Conservation (phyloP, 371 early-diverging fungal species). For the Dinochytrium kinnereticum region DNA sequence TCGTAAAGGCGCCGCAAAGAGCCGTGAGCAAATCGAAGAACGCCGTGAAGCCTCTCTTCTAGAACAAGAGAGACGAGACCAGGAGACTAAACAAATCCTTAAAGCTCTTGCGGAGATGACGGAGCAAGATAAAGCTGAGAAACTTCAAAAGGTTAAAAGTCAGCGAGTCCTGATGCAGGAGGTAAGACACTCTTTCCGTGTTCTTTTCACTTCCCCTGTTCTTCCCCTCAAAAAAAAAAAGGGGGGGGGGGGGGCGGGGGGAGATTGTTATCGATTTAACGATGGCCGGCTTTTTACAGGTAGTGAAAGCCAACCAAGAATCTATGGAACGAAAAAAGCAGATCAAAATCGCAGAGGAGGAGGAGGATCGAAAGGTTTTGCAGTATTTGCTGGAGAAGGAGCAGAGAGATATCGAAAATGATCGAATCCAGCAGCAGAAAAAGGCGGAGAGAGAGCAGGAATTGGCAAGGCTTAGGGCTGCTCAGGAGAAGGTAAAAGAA, state of each 20-base stretch:
- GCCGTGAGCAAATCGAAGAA: slow-evolving; percentile 59
- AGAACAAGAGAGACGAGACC: slow-evolving; percentile 56
- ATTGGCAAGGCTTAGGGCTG: slow-evolving; percentile 56
- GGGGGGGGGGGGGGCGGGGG: too few species aligned
- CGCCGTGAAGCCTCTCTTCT: slow-evolving; percentile 56
- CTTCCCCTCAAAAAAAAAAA: too few species aligned
- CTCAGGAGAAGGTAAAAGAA: slow-evolving; percentile 59
- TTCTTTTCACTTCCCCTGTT: too few species aligned
- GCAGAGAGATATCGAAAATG: slow-evolving; percentile 54
- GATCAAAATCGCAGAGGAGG: slow-evolving; percentile 52
- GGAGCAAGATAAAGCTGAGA: slow-evolving; percentile 54
- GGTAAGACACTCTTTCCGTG: too few species aligned
- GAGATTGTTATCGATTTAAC: not conserved
- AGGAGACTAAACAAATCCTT: slow-evolving; percentile 59
- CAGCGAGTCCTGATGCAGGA: slow-evolving; percentile 53
- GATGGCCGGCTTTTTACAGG: slow-evolving; percentile 29
- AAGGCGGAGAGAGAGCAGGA: slow-evolving; percentile 60
- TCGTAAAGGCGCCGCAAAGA: slow-evolving; percentile 57
- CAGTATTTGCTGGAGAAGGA: slow-evolving; percentile 62
- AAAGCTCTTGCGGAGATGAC: slow-evolving; percentile 43
- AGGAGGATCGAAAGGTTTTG: slow-evolving; percentile 57
- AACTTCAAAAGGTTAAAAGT: slow-evolving; percentile 44
- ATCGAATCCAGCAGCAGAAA: slow-evolving; percentile 41
- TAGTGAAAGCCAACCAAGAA: slow-evolving; percentile 57
- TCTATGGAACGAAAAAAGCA: slow-evolving; percentile 47